Conservation (phyloP, 1,284 basidiomycete species). For the Mycena sp. region DNA sequence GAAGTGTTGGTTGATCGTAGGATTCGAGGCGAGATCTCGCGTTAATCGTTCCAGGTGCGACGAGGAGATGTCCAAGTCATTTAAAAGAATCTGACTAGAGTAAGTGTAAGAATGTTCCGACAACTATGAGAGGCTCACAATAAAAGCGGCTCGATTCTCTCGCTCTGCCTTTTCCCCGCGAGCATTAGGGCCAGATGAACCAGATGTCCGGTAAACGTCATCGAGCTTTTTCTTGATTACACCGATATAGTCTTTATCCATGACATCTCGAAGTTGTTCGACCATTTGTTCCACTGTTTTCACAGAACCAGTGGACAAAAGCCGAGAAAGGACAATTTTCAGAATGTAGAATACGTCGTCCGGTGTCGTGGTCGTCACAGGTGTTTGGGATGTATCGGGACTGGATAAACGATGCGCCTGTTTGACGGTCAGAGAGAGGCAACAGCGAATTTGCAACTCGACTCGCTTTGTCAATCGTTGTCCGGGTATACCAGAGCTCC, state of each 20-base stretch:
- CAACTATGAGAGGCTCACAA: conserved; percentile 61
- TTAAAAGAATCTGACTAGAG: conserved; percentile 75
- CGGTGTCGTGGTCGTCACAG: conserved; percentile 76
- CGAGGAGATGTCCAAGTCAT: conserved; percentile 89
- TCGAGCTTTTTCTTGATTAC: conserved; percentile 87
- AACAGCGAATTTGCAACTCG: not conserved
- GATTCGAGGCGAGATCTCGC: conserved; percentile 70
- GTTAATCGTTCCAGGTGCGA: conserved; percentile 87
- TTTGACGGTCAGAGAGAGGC: conserved; percentile 2
- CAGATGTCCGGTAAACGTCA: conserved; percentile 77
- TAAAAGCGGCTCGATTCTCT: conserved; percentile 81
- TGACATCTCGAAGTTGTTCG: conserved; percentile 71
- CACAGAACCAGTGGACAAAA: conserved; percentile 79
- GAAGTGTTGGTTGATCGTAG: conserved; percentile 76
- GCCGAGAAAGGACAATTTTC: conserved; percentile 81
- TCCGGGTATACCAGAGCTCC: conserved; percentile 93
- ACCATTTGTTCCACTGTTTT: conserved; percentile 67
- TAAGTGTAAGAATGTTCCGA: not conserved
- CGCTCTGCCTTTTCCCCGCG: conserved; percentile 79
- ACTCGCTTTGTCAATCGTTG: conserved; percentile 85
- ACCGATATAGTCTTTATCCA: conserved; percentile 84
- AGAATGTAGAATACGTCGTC: conserved; percentile 96
- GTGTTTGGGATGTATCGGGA: conserved; percentile 73
- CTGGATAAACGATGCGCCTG: conserved; percentile 79
- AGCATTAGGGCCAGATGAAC: conserved; percentile 51